Base-by-base conservation (phyloP, 2,329 filamentous ascomycete species). In the Paraphoma chrysanthemicola region DNA sequence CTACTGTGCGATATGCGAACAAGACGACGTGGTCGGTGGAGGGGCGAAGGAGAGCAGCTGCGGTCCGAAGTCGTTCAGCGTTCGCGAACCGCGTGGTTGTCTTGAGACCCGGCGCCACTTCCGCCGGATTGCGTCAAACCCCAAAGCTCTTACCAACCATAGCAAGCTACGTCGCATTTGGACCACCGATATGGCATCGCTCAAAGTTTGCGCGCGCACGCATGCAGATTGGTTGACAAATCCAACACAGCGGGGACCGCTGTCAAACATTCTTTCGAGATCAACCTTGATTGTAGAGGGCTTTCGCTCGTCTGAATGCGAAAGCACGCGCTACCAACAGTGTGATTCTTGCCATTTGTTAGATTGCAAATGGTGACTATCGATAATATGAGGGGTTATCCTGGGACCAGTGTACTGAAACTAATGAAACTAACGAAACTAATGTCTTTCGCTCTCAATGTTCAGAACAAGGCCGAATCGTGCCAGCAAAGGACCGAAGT, bases 41-140 rank as follows among this genome's bases (percentile, higher is more conserved):
- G 39, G 10, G 10, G 39, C 8, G n/a, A 16, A 42, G 39, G 16
- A 9, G 39, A 17, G 39, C 39, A 42, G 10, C 16, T 17, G 39
- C 39, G 39, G 14, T 36, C 33, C 10, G 33, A 36, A 36, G 33
- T 36, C 10, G 33, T 36, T 36, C 33, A 36, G 33, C 33, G 33
- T 36, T 36, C 33, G 33, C 33, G 39, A 42, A 42, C 39, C 39
- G 11, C 16, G 16, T 42, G 39, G 3, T 14, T 16, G 39, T 42
- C 33, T 42, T 23, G 23, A 42, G 16, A n/a, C 8, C 16, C 44
- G 17, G 28, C 56, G 56, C 56, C 48, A 52, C 56, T 52, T 42
- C 28, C 48, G 29, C 48, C 48, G 41, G 36, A 53, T 56, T 59
- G 56, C 56, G 56, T 58, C 52, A 55, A 55, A 44, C 18, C 42